Conservation (phyloP, 1,139 yeast genomes). For the Nakaseomyces kungkrabaensis region DNA sequence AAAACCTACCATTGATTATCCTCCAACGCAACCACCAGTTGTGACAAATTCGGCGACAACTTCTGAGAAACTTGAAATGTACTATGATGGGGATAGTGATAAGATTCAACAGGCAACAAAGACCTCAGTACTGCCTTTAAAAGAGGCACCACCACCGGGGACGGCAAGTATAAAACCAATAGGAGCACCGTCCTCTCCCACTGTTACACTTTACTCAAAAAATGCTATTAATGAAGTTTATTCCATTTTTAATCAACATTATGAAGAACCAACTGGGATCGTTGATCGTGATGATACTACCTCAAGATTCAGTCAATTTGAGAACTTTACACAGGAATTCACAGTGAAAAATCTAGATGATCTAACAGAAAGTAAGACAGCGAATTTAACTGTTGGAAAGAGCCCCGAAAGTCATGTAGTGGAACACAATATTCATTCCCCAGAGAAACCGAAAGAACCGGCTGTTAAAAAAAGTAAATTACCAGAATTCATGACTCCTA, state of each 20-base stretch:
- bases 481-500: slow-evolving; percentile 24
- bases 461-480: slow-evolving; percentile 8
- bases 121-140: slow-evolving; percentile 25
- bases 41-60: neutral
- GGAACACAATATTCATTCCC: neutral
- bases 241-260: slow-evolving; percentile 57
- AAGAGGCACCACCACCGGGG: slow-evolving; percentile 13
- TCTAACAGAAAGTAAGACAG: slow-evolving; percentile 29
- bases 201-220: slow-evolving; percentile 67
- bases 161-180: slow-evolving; percentile 5
- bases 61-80: slow-evolving; percentile 3
- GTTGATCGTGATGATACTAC: slow-evolving; percentile 28
- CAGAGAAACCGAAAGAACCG: neutral
- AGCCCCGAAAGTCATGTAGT: neutral
- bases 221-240: slow-evolving; percentile 69
- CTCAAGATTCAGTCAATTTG: slow-evolving; percentile 25
- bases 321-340: slow-evolving; percentile 33
- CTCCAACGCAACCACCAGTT: slow-evolving; percentile 4
- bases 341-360: slow-evolving; percentile 29
- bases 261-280: slow-evolving; percentile 12
- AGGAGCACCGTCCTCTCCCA: slow-evolving; percentile 48
- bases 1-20: neutral
- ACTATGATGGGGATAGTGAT: slow-evolving; percentile 3
- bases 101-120: slow-evolving; percentile 7
- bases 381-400: slow-evolving; percentile 6